Base-by-base conservation (phyloP, 345 rosid genomes). In the Triadica sebifera region DNA sequence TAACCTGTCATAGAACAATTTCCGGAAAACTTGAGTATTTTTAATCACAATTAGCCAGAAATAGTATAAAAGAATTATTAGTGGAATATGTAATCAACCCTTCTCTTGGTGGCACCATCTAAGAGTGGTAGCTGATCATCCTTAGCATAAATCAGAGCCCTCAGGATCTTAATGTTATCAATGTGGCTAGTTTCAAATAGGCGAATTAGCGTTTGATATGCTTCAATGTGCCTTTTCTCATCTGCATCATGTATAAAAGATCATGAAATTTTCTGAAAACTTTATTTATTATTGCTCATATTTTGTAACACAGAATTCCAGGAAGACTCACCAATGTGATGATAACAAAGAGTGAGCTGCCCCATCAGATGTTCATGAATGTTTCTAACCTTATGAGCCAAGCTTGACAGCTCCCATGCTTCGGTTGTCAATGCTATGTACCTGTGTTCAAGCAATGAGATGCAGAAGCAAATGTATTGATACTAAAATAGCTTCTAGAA, bases 371-470 rank as follows among this genome's bases (percentile, higher is more conserved):
- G 89, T 62, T 72, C 75, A n/a, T 80, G 78, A 49, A 86, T 84
- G 73, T 76, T 84, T 78, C 41, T 77, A 17, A 91, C 84, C 78
- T 88, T 86, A 73, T 87, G 87, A 17, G 87, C 87, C 76, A 87
- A 82, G 78, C 85, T 85, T 49, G 91, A 88, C 38, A 91, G 80
- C 83, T 88, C 97, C 86, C 91, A 88, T n/a, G 85, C 80, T 76
- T 89, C 94, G 70, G 80, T 85, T 67, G 90, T 85, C 37, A 81
- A 79, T 52, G 86, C 51, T n/a, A 50, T 67, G 67, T 81, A 71
- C 77, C 89, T 86, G 71, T 25, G n/a, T 50, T 47, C 60, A 39
- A 62, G 37, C 38, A 51, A 70, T 7, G 25, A 64, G 47, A 68
- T 19, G 45, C 51, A 76, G 6, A 41, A 12, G 0, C 2, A 12